Conservation (phyloP, 805 yeast species). For the Candida railenensis region DNA sequence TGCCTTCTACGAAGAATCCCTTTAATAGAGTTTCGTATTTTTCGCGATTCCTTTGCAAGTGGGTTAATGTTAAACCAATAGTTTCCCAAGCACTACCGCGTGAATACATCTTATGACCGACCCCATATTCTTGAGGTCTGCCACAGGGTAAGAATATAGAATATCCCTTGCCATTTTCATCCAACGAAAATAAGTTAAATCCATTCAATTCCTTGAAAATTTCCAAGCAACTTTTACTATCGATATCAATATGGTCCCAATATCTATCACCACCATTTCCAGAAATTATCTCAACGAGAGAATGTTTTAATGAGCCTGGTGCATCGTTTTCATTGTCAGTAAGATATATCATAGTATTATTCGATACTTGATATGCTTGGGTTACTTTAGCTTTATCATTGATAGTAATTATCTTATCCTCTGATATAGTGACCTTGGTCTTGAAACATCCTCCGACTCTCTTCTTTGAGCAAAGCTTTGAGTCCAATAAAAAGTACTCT, state of each 20-base stretch:
- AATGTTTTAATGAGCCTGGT: slow-evolving; percentile 63
- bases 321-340: slow-evolving; percentile 57
- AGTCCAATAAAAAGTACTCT: slow-evolving; percentile 3
- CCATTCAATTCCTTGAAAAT: slow-evolving; percentile 59
- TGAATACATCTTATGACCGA: neutral
- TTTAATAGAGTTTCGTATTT: slow-evolving; percentile 53
- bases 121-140: neutral
- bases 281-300: slow-evolving; percentile 52
- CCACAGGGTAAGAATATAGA: slow-evolving; percentile 79
- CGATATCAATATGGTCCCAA: slow-evolving; percentile 30
- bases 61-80: slow-evolving; percentile 58
- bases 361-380: slow-evolving; percentile 45
- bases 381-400: slow-evolving; percentile 57
- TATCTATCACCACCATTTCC: slow-evolving; percentile 25
- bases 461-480: slow-evolving; percentile 53
- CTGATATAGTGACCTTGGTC: slow-evolving; percentile 31
- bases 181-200: slow-evolving; percentile 50
- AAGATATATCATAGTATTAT: slow-evolving; percentile 60
- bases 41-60: slow-evolving; percentile 51
- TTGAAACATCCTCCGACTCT: slow-evolving; percentile 59
- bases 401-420: slow-evolving; percentile 19
- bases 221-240: slow-evolving; percentile 52
- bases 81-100: slow-evolving; percentile 55
- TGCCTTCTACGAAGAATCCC: slow-evolving; percentile 58
- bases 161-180: slow-evolving; percentile 60